Conservation (phyloP, 2,329 filamentous ascomycete species). For the Chrysosporium keratinophilum region DNA sequence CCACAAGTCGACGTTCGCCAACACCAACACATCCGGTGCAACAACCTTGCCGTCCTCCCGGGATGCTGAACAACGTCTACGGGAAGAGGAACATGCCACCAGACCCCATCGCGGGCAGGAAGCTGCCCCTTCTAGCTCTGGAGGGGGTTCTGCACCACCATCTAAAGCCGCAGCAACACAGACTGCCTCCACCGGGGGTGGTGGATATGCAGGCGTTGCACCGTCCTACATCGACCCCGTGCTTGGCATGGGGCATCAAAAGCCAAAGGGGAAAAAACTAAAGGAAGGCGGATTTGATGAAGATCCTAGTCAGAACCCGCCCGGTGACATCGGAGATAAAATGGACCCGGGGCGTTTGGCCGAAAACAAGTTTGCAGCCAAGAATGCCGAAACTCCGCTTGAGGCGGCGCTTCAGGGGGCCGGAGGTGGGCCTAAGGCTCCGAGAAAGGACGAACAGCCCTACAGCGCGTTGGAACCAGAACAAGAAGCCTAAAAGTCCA, state of each 20-base stretch:
- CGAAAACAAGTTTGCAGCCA: conserved; percentile 28
- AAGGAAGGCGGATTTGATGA: conserved; percentile 40
- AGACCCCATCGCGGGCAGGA: conserved; percentile 36
- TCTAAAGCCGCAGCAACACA: conserved; percentile 24
- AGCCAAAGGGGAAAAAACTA: conserved; percentile 45
- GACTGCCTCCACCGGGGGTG: conserved; percentile 24
- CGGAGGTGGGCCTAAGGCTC: conserved; percentile 11
- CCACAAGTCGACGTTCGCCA: conserved; percentile 47
- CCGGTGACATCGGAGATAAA: conserved; percentile 46
- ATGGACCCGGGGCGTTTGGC: conserved; percentile 47
- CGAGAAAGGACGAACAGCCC: not conserved
- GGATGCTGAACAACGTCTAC: conserved; percentile 45
- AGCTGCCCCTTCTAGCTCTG: conserved; percentile 30
- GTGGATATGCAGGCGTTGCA: conserved; percentile 24
- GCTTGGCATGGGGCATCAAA: conserved; percentile 22
- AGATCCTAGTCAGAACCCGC: conserved; percentile 30
- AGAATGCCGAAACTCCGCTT: conserved; percentile 22
- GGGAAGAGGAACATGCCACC: conserved; percentile 44
- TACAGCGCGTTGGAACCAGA: not conserved
- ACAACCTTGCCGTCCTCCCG: conserved; percentile 43
- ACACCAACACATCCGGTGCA: conserved; percentile 46
- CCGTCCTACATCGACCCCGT: conserved; percentile 33
- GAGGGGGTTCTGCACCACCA: conserved; percentile 21
- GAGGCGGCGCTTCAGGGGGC: conserved; percentile 19
- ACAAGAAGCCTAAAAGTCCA: not conserved